Evolutionary conservation across 2,329 filamentous ascomycete species (phyloP), one percentile per base, ranked within the genome.

Genomic region (Colletotrichum liriopes): DNA sequence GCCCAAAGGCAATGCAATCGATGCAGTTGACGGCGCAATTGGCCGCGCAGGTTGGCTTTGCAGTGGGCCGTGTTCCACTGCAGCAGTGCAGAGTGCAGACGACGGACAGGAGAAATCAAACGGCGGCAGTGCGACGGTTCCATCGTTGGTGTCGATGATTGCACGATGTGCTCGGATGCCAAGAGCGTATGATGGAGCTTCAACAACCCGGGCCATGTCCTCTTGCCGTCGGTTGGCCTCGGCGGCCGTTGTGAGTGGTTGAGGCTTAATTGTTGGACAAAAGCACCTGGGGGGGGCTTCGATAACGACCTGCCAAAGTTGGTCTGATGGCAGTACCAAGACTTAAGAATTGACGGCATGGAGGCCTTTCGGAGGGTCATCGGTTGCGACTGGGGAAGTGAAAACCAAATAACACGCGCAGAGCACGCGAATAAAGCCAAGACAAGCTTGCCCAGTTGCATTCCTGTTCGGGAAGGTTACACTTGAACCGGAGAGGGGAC

Each of bases 391-490:
- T 52, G 49, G 45, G 41, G 0, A 47, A 26, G 23, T 26, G 1
- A 26, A n/a, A 41, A 43, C 32, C n/a, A 55, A 63, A 35, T n/a
- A 52, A 64, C 7, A 9, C 29, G 29, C 32, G 2, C 26, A n/a
- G 43, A 47, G 11, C 26, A 39, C 20, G 66, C 60, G 60, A 65
- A 52, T 55, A 41, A 51, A 47, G 65, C 69, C 69, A 72, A 72
- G 69, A 63, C 41, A 8, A 56, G 41, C 26, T 65, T 60, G 45
- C 37, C 66, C 64, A 51, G 49, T 47, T 67, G 5, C 35, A 56
- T 64, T 67, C 70, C 60, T 39, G 7, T 72, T 72, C 54, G 54
- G 70, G 70, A 72, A 72, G 70, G 70, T 72, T 72, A 45, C 69
- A 72, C 20, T 35, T 72, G 43, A 29, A 60, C 26, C 56, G 41